These are phyloP conservation scores for sunflower (Helianthus annuus) DNA, from an alignment of 129 eudicot species.

Conservation along the genomic window HanXRQr2.0-SUNRISE NC_035443.2:123479573-123480072, in stretches of 20 bases:
- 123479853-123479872: neutral
- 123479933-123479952: neutral
- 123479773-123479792: too few relatives aligned
- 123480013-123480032: conserved; percentile 73
- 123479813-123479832: neutral
- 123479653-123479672: too few relatives aligned
- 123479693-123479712: too few relatives aligned
- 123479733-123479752: too few relatives aligned
- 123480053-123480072: conserved; percentile 25
- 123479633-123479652: too few relatives aligned
- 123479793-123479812: neutral
- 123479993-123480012: conserved; percentile 61
- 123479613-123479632: too few relatives aligned
- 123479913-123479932: neutral
- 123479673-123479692: too few relatives aligned
- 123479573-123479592: too few relatives aligned
- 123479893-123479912: neutral
- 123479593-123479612: too few relatives aligned
- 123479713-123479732: too few relatives aligned
- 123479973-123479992: conserved; percentile 54
- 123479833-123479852: neutral
- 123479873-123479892: too few relatives aligned
- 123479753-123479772: too few relatives aligned
- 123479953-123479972: neutral
- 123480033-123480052: conserved; percentile 95